phyloP scores from a whole-genome alignment of 805 yeast genomes.

The Starmerella apis region DNA sequence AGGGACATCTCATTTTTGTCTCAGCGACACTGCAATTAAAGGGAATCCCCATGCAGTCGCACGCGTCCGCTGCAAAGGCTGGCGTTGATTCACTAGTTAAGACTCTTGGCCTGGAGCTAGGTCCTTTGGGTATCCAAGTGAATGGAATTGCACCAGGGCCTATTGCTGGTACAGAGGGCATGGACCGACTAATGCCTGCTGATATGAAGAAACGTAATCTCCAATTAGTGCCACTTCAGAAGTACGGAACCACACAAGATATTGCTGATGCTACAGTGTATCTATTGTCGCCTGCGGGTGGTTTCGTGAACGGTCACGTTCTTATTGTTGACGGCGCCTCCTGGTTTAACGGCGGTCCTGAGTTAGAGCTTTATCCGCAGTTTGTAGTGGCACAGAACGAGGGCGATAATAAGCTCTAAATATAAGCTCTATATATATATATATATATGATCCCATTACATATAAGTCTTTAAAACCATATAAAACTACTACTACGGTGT shows the following conservation, averaged over 20 bases:
- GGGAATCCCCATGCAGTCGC: conserved; percentile 81
- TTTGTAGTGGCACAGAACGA: conserved; percentile 30
- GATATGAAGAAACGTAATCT: conserved; percentile 37
- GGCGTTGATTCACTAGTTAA: conserved; percentile 83
- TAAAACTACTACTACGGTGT: too few species aligned
- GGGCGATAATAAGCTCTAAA: conserved; percentile 34
- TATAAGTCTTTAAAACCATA: too few species aligned
- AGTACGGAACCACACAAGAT: conserved; percentile 55
- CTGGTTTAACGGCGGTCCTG: conserved; percentile 50
- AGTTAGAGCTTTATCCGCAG: conserved; percentile 39
- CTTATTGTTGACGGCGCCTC: conserved; percentile 82
- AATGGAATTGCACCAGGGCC: conserved; percentile 91
- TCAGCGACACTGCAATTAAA: conserved; percentile 83
- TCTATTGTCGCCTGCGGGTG: conserved; percentile 73
- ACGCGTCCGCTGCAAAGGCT: conserved; percentile 92
- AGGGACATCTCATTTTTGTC: conserved; percentile 68
- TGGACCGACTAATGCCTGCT: conserved; percentile 46
- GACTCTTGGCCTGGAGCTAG: conserved; percentile 80
- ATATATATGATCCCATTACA: too few species aligned
- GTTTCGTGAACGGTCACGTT: conserved; percentile 62
- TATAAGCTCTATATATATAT: background rate
- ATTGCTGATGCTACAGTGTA: conserved; percentile 82
- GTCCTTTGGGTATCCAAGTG: conserved; percentile 75
- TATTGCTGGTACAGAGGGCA: conserved; percentile 79
- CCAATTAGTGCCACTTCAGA: conserved; percentile 43